Percentiles rank a stretch among this genome's conserved stretches.
phyloP scores from a whole-genome alignment of 352 stramenopile genomes.

The Blastocystis sp. region DNA sequence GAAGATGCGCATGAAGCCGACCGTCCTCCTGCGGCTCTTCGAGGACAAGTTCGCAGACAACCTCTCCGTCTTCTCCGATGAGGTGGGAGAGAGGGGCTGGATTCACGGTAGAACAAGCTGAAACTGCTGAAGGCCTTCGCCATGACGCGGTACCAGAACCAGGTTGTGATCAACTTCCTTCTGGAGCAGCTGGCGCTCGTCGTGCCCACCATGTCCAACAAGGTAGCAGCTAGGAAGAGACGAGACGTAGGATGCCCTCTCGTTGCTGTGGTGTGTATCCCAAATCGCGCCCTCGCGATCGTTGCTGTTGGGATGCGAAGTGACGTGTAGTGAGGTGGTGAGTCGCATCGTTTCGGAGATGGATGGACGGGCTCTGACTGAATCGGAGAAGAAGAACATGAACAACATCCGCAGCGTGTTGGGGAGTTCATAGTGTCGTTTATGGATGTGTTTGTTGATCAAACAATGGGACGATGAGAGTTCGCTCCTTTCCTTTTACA shows the following conservation, averaged over 20 bases:
- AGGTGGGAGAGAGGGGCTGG: neutral
- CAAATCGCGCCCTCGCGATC: neutral
- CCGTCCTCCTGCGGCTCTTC: neutral
- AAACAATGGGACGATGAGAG: neutral
- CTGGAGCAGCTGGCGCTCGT: slow-evolving; percentile 1
- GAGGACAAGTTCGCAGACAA: neutral
- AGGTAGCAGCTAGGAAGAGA: neutral
- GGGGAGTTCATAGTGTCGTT: neutral
- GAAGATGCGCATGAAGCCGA: neutral
- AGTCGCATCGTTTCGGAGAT: neutral
- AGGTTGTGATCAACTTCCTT: neutral
- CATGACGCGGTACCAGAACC: neutral
- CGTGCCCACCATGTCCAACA: neutral
- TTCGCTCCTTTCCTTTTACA: slow-evolving; percentile 33
- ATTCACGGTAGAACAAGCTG: neutral
- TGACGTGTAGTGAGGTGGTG: neutral
- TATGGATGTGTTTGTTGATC: neutral
- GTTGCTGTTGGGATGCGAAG: neutral
- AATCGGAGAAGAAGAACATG: neutral
- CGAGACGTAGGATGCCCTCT: neutral
- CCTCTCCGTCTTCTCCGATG: neutral
- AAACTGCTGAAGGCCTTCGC: slow-evolving; percentile 27
- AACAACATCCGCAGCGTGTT: neutral
- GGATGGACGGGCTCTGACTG: neutral
- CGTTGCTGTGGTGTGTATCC: slow-evolving; percentile 17